A percentile compares a stretch with the other conserved stretches of the same genome.
phyloP scores from a whole-genome alignment of 257 asterid genomes.

The Solanum arcanum region DNA sequence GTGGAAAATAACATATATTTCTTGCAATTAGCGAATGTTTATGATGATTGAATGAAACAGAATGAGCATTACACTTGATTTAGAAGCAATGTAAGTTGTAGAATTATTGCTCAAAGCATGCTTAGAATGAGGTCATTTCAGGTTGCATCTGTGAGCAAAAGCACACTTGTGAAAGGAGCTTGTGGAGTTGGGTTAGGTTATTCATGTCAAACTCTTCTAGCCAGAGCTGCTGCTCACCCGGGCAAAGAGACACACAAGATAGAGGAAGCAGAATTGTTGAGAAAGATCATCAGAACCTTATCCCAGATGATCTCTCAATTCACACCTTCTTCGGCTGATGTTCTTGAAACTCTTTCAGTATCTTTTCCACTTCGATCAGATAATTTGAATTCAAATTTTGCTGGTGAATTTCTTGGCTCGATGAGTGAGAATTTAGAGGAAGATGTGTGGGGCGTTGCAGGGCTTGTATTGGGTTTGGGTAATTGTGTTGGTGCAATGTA shows the following conservation, averaged over 20 bases:
- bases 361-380: constrained; percentile 39
- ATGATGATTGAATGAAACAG: background rate
- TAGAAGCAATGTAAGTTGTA: background rate
- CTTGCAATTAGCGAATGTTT: background rate
- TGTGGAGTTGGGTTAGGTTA: constrained; percentile 94
- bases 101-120: background rate
- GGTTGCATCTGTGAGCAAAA: constrained; percentile 74
- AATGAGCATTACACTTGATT: background rate
- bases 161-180: constrained; percentile 92
- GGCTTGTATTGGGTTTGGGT: constrained; percentile 79
- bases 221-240: constrained; percentile 29
- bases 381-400: constrained; percentile 13
- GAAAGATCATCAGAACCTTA: constrained; percentile 51
- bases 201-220: constrained; percentile 75
- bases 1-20: background rate
- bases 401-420: constrained; percentile 22
- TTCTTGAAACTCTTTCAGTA: constrained; percentile 34
- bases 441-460: constrained; percentile 81
- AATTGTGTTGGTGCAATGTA: constrained; percentile 68
- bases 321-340: constrained; percentile 42
- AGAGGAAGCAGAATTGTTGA: constrained; percentile 51
- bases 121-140: constrained; percentile 17
- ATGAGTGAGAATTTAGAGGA: constrained; percentile 43
- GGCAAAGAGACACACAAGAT: constrained; percentile 32
- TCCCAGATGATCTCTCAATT: constrained; percentile 52